phyloP scores from a whole-genome alignment of 352 stramenopile genomes.

The Peronospora tabacina region DNA sequence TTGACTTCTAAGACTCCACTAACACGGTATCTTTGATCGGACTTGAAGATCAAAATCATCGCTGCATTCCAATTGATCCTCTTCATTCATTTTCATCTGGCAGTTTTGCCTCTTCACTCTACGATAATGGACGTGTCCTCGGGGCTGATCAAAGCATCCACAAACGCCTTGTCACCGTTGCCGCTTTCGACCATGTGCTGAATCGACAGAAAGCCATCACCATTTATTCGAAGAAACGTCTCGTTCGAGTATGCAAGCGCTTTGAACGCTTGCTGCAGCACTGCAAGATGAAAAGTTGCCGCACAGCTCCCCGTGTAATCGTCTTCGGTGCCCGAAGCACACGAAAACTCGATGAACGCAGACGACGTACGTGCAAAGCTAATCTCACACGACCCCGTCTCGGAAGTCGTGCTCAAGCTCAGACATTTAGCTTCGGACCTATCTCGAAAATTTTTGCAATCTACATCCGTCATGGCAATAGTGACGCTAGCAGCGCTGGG shows the following conservation, averaged over 20 bases:
- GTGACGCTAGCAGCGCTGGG: constrained; percentile 72
- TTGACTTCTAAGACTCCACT: neutral
- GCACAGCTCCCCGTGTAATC: constrained; percentile 25
- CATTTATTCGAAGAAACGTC: constrained; percentile 78
- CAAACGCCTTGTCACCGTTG: constrained; percentile 67
- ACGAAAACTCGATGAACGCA: constrained; percentile 81
- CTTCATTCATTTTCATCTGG: neutral
- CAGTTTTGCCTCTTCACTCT: constrained; percentile 1
- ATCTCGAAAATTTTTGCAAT: constrained; percentile 11
- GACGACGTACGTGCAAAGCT: constrained; percentile 58
- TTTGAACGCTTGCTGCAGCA: constrained; percentile 80
- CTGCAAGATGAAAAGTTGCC: constrained; percentile 69
- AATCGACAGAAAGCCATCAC: constrained; percentile 69
- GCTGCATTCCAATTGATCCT: neutral
- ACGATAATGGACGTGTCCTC: constrained; percentile 55
- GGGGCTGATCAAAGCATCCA: constrained; percentile 72
- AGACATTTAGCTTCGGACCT: constrained; percentile 33
- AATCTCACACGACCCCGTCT: constrained; percentile 76
- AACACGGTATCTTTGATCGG: neutral
- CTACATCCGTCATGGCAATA: constrained; percentile 51
- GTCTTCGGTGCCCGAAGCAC: constrained; percentile 19
- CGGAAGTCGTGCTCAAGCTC: constrained; percentile 59
- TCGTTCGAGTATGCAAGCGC: constrained; percentile 67
- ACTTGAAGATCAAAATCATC: constrained; percentile 7
- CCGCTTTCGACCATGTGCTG: constrained; percentile 76